Base-by-base conservation (phyloP, 192 early-diverging fungal species). In the Coemansia sp. region DNA sequence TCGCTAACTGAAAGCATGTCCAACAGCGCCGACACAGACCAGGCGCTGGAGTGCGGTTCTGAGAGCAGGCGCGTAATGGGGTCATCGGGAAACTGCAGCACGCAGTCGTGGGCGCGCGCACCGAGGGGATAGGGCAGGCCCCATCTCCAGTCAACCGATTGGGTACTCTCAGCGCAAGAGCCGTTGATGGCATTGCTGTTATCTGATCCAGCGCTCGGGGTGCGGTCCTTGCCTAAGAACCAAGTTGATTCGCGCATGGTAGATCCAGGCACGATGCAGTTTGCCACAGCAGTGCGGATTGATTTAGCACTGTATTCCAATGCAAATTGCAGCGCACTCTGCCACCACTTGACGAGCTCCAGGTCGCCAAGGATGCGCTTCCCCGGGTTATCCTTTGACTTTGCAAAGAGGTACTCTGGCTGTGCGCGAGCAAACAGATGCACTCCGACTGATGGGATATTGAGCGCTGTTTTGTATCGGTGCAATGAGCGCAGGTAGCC, bases 341-440 rank as follows among this genome's bases (percentile, higher is more conserved):
- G 84, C 94, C 94, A 96, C 92, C 92, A 96, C 44, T 78, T 78
- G 30, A 95, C 74, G 20, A 96, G 82, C 3, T 69, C 75, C 9
- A 83, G 59, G 63, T 94, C 92, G 39, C 82, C 70, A 27, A 93
- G 80, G 32, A 82, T 64, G n/a, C 69, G 83, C 41, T 96, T 96
- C 3, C 47, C 56, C 10, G 73, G 44, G 68, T 93, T 94, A 37
- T 86, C 60, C 41, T 81, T 74, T 10, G 93, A 94, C 29, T 84
- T 67, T 30, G 86, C 84, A 86, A 96, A 96, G 10, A 96, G 75
- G 59, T 96, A 96, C 63, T 91, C 88, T 13, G 92, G 92, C 73
- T 96, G 94, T 6, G 93, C 78, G 4, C 94, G 86, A 8, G 93
- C 94, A 85, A 95, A 96, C 29, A 93, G 60, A 65, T 90, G 77